phyloP scores from a whole-genome alignment of 441 rosid genomes.

The Capsella rubella region DNA sequence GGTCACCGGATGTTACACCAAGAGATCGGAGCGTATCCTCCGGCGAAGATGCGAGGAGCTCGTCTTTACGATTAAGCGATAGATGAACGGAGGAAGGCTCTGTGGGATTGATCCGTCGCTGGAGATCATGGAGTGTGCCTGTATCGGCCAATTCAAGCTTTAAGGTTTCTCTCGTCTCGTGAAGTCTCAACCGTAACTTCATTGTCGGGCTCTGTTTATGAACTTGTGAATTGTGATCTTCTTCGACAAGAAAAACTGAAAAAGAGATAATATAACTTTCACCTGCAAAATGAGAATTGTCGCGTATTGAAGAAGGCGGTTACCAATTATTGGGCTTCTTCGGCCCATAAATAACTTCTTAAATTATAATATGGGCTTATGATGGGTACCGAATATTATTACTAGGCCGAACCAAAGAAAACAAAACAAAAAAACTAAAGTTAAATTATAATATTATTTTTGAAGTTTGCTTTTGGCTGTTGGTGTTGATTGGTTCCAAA shows the following conservation, averaged over 20 bases:
- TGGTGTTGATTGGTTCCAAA: neutral
- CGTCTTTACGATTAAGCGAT: conserved; percentile 75
- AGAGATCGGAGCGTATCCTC: conserved; percentile 58
- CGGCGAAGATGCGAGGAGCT: conserved; percentile 53
- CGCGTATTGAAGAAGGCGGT: neutral
- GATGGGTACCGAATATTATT: neutral
- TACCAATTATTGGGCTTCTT: neutral
- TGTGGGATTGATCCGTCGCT: conserved; percentile 43
- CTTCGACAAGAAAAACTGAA: neutral
- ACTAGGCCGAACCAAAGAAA: too few species aligned
- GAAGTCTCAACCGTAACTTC: conserved; percentile 68
- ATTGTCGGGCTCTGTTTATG: conserved; percentile 32
- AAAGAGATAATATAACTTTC: too few species aligned
- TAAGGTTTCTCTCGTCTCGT: conserved; percentile 57
- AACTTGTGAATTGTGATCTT: neutral
- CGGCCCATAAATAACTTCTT: neutral
- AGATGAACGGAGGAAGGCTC: conserved; percentile 53
- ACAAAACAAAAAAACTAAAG: too few species aligned
- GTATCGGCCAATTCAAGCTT: conserved; percentile 54
- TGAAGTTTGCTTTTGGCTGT: too few species aligned
- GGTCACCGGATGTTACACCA: conserved; percentile 76
- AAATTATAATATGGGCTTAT: neutral
- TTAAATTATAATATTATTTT: too few species aligned
- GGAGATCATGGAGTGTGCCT: conserved; percentile 51
- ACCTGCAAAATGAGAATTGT: neutral